Conservation (phyloP, 2,329 filamentous ascomycete genomes). For the Diaporthe velutina region DNA sequence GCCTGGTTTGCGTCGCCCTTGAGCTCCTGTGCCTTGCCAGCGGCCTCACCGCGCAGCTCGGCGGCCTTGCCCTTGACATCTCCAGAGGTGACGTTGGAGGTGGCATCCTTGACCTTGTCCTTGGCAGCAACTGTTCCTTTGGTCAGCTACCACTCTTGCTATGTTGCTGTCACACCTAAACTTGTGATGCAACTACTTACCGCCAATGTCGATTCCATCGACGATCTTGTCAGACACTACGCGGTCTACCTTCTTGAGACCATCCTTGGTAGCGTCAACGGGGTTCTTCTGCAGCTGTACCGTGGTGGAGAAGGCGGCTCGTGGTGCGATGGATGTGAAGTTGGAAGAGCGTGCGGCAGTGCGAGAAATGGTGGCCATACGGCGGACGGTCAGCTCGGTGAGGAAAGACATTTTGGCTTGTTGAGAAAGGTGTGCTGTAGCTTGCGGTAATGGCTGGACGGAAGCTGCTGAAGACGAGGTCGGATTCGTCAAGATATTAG, state of each 20-base stretch:
- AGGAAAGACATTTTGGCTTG: constrained; percentile 65
- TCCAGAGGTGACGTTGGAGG: constrained; percentile 50
- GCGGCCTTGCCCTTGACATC: constrained; percentile 53
- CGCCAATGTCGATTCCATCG: constrained; percentile 69
- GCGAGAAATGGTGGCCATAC: constrained; percentile 55
- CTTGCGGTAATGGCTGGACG: constrained; percentile 16
- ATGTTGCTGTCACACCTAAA: neutral
- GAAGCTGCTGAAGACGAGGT: constrained; percentile 13
- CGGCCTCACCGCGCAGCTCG: constrained; percentile 47
- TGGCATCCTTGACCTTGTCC: constrained; percentile 63
- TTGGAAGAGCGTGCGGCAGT: constrained; percentile 52
- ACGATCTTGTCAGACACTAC: constrained; percentile 72
- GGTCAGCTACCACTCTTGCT: constrained; percentile 29
- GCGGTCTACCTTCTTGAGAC: constrained; percentile 70
- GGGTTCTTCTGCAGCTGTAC: constrained; percentile 60
- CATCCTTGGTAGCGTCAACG: constrained; percentile 70
- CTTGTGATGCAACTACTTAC: constrained; percentile 54
- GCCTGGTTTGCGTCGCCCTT: constrained; percentile 54
- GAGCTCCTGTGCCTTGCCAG: constrained; percentile 48
- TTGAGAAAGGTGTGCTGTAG: constrained; percentile 10
- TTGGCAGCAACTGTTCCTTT: constrained; percentile 52
- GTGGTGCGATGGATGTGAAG: constrained; percentile 47
- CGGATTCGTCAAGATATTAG: neutral
- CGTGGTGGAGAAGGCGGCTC: constrained; percentile 64
- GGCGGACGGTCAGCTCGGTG: constrained; percentile 60